A percentile compares a stretch with the other conserved stretches of the same genome.
Evolutionary conservation across 306 rosid species (phyloP).

Genomic region (Prunus mira): DNA sequence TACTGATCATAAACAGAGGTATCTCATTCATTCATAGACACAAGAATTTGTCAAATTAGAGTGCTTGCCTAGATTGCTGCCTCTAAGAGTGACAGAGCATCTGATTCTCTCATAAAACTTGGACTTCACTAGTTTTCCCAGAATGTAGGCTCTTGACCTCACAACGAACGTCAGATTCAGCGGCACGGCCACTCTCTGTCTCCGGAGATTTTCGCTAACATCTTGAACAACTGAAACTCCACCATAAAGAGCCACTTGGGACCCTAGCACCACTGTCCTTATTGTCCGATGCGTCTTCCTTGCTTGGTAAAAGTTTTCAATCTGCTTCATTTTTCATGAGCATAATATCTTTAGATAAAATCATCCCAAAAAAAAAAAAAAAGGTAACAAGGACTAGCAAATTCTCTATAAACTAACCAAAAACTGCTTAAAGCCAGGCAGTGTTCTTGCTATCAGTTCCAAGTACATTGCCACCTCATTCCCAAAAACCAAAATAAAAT

Average conservation of each 20-base stretch:
- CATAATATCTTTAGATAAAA: background rate
- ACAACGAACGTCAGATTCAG: conserved; percentile 67
- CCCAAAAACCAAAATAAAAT: background rate
- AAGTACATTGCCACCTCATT: background rate
- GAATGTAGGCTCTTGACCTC: conserved; percentile 80
- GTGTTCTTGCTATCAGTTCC: background rate
- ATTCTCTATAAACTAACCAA: background rate
- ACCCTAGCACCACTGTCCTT: conserved; percentile 48
- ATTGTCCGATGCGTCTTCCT: conserved; percentile 53
- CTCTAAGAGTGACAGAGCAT: conserved; percentile 65
- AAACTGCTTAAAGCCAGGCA: background rate
- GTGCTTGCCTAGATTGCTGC: conserved; percentile 61
- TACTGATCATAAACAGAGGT: background rate
- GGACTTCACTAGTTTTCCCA: conserved; percentile 76
- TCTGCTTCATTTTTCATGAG: conserved; percentile 34
- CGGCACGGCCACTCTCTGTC: conserved; percentile 43
- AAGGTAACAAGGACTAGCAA: background rate
- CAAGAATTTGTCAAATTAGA: conserved; percentile 55
- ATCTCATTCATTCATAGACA: conserved; percentile 38
- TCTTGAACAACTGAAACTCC: conserved; percentile 47
- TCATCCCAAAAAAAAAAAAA: too few species aligned
- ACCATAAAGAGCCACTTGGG: conserved; percentile 81
- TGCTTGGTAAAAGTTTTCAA: conserved; percentile 51
- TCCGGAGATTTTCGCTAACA: conserved; percentile 25
- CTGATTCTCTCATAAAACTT: conserved; percentile 57